Conservation (phyloP, 2,329 filamentous ascomycete species). For the Pseudogymnoascus sp. region DNA sequence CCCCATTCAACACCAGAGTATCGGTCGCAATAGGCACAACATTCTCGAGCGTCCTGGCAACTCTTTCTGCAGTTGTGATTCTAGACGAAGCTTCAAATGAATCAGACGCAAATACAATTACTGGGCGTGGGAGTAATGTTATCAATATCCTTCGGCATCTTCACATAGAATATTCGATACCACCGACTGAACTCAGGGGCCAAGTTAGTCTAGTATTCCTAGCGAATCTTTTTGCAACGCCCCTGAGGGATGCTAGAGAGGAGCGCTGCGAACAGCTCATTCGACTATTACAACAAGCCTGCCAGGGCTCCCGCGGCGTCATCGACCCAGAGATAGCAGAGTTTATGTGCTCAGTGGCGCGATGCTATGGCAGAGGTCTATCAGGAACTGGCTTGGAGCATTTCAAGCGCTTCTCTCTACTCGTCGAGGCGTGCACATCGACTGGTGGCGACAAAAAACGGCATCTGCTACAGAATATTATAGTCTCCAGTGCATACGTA, state of each 20-base stretch:
- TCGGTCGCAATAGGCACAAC: constrained; percentile 28
- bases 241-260: not conserved
- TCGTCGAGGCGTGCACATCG: constrained; percentile 14
- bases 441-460: constrained; percentile 4
- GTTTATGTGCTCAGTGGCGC: constrained; percentile 40
- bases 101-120: not conserved
- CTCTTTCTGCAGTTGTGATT: constrained; percentile 33
- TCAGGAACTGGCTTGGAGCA: constrained; percentile 30
- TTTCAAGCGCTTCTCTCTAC: constrained; percentile 30
- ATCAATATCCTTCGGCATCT: constrained; percentile 5
- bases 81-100: constrained; percentile 13
- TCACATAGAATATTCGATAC: constrained; percentile 6
- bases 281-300: not conserved
- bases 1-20: not conserved
- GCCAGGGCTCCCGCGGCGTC: not conserved
- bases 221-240: not conserved
- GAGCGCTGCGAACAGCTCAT: not conserved
- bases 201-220: constrained; percentile 1
- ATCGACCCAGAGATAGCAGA: constrained; percentile 21
- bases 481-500: constrained; percentile 28
- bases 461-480: constrained; percentile 20
- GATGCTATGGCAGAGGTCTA: constrained; percentile 38
- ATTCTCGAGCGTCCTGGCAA: constrained; percentile 35
- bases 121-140: not conserved
- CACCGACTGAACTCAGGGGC: not conserved